These are phyloP conservation scores for Penicillium brasilianum DNA, from an alignment of 2,329 filamentous ascomycete species.

Conservation along the genomic window DNA sequence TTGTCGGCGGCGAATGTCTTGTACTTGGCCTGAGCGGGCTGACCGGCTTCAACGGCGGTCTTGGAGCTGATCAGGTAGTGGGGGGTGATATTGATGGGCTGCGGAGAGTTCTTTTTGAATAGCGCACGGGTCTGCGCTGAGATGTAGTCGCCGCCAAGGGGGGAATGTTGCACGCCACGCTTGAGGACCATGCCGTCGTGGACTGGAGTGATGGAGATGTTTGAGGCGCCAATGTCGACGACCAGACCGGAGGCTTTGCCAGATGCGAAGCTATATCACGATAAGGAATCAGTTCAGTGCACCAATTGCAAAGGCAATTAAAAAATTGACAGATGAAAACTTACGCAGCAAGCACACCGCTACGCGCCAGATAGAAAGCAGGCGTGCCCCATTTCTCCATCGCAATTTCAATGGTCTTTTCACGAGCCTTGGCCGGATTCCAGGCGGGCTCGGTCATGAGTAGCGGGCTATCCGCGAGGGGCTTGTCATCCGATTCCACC, in stretches of 20 bases:
- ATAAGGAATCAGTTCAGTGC: background rate
- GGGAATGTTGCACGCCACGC: slow-evolving; percentile 84
- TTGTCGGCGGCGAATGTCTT: slow-evolving; percentile 68
- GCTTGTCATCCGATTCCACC: slow-evolving; percentile 70
- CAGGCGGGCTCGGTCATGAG: slow-evolving; percentile 93
- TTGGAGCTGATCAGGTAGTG: slow-evolving; percentile 90
- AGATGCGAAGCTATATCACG: slow-evolving; percentile 69
- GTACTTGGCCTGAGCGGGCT: slow-evolving; percentile 76
- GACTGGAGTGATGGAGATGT: slow-evolving; percentile 85
- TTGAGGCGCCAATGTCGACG: slow-evolving; percentile 87
- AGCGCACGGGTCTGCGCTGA: slow-evolving; percentile 84
- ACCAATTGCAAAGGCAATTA: background rate
- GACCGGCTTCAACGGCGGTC: slow-evolving; percentile 82
- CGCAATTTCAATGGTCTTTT: slow-evolving; percentile 93
- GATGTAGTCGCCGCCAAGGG: slow-evolving; percentile 85
- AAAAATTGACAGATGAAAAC: slow-evolving; percentile 33
- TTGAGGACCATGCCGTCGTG: slow-evolving; percentile 94
- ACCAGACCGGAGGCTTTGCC: slow-evolving; percentile 94
- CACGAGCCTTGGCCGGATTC: slow-evolving; percentile 84
- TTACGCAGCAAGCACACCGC: slow-evolving; percentile 80
- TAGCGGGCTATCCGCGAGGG: slow-evolving; percentile 85
- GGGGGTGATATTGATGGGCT: slow-evolving; percentile 76
- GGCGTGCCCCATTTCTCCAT: slow-evolving; percentile 97
- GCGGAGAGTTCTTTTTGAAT: slow-evolving; percentile 69
- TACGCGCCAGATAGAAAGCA: slow-evolving; percentile 90